phyloP scores from a whole-genome alignment of 1,139 yeast species.

The Yamadazyma taylorii region DNA sequence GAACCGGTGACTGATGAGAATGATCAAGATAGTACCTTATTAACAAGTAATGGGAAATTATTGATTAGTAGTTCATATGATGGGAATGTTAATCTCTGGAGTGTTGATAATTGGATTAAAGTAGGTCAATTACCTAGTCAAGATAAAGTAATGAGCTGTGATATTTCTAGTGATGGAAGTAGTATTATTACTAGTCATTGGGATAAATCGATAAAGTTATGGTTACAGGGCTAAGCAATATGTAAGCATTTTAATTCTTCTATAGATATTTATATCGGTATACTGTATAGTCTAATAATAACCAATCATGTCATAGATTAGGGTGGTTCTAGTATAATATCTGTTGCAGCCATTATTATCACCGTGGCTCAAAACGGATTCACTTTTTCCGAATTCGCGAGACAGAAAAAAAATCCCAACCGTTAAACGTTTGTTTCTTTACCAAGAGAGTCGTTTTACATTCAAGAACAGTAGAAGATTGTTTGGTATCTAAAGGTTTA shows the following conservation, averaged over 20 bases:
- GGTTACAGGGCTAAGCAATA: slow-evolving; percentile 38
- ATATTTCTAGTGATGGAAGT: slow-evolving; percentile 44
- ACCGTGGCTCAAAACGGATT: no score
- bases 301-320: no score
- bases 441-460: no score
- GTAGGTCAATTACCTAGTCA: slow-evolving; percentile 54
- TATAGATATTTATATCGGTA: not conserved
- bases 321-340: no score
- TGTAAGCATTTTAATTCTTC: not conserved
- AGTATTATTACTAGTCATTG: slow-evolving; percentile 70
- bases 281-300: no score
- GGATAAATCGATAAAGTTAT: slow-evolving; percentile 75
- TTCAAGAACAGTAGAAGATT: no score
- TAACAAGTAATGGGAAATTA: slow-evolving; percentile 42
- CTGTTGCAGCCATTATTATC: not conserved
- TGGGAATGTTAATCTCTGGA: slow-evolving; percentile 61
- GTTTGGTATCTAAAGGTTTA: no score
- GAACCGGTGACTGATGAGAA: slow-evolving; percentile 30
- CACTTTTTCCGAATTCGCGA: no score
- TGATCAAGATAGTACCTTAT: slow-evolving; percentile 21
- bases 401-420: no score
- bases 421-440: no score
- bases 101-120: slow-evolving; percentile 71
- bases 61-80: slow-evolving; percentile 73
- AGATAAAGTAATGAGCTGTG: slow-evolving; percentile 76